Percentiles rank a stretch among this genome's conserved stretches.
These are phyloP conservation scores for Ramichloridium luteum DNA, from an alignment of 2,329 filamentous ascomycete species.

Conservation along the genomic window DNA sequence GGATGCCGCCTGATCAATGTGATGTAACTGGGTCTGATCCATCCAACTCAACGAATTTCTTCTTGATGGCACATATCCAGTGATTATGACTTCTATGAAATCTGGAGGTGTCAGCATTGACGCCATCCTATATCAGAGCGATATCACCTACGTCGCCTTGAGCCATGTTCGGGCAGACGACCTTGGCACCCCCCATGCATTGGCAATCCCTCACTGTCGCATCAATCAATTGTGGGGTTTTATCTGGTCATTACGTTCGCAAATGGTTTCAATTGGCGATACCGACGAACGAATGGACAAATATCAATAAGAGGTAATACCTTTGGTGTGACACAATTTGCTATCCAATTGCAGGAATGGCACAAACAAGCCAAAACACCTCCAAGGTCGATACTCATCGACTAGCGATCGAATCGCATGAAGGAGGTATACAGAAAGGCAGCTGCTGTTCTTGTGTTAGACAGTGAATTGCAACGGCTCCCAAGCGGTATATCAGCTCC, in stretches of 20 bases:
- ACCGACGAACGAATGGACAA: background rate
- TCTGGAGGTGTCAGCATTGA: too few species aligned
- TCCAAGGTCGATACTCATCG: too few species aligned
- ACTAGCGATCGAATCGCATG: too few species aligned
- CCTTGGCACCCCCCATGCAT: constrained; percentile 1
- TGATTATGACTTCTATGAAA: too few species aligned
- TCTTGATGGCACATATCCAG: too few species aligned
- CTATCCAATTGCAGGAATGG: background rate
- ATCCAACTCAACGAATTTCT: too few species aligned
- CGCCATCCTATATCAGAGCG: background rate
- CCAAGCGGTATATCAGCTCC: background rate
- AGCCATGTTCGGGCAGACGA: constrained; percentile 3
- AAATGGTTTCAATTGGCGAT: too few species aligned
- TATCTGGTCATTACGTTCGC: too few species aligned
- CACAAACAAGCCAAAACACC: too few species aligned
- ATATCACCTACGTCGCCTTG: constrained; percentile 1
- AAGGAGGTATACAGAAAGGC: constrained; percentile 1
- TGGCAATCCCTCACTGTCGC: background rate
- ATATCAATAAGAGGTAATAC: background rate
- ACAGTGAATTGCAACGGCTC: background rate
- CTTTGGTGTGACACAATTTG: constrained; percentile 2
- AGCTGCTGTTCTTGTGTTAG: constrained; percentile 1
- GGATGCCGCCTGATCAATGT: too few species aligned
- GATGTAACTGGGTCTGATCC: too few species aligned
- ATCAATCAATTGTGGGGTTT: background rate